Evolutionary conservation across 2,329 filamentous ascomycete species (phyloP), one percentile per base, ranked within the genome.

Genomic region (Tolypocladium amazonense): DNA sequence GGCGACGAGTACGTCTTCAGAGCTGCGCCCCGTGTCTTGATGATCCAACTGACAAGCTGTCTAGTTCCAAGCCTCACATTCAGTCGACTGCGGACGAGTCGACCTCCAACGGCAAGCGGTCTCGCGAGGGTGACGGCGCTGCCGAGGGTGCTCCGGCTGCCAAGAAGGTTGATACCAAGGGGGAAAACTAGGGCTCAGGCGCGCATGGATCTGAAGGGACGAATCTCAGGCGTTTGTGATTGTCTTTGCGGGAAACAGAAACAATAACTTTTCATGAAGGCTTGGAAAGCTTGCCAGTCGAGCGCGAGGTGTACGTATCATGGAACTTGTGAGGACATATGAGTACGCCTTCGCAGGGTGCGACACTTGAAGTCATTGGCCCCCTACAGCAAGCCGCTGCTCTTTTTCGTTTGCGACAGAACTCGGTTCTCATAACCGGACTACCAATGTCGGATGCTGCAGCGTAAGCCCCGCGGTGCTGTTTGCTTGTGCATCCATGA

Each of bases 101-200:
- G 35, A 63, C 62, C 35, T 62, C 62, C 58, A 81, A 78, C 64
- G 76, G 74, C 69, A 86, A 86, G 76, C 82, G 83, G 59, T 64
- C 74, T 38, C 79, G 82, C 58, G 82, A 85, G 12, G 81, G 83
- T 11, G 81, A 81, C 37, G 75, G 69, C 53, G 70, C 66, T 37
- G 65, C 69, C 4, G 66, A 68, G 15, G 73, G 69, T n/a, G 76
- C 77, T 60, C 81, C 78, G 37, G 75, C 81, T 3, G 78, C 82
- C 25, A 88, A 88, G 79, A 88, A 87, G 76, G 78, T 85, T 47
- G 82, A 87, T 63, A 73, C 69, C 68, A 83, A 83, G 75, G 69
- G 75, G 54, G 71, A 72, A 43, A 43, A 64, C 65, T 57, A 59
- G 59, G 35, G 60, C 58, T 23, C 56, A 58, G 53, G 47, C 43